These are phyloP conservation scores for Pogostemon cablin DNA, from an alignment of 257 asterid species.

Conservation along the genomic window DNA sequence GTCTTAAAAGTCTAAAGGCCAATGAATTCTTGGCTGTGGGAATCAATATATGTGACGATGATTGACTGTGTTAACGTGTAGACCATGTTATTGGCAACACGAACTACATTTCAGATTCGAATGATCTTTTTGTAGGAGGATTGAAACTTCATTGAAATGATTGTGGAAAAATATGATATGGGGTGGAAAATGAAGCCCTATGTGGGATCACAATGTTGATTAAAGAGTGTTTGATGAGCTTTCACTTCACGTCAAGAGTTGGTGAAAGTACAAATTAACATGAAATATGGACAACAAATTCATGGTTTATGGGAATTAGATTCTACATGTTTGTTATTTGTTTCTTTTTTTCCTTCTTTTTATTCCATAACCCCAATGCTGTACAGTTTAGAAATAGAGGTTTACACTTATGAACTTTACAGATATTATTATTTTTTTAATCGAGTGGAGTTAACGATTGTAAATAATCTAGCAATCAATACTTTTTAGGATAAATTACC, in stretches of 20 bases:
- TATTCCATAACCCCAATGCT: not conserved
- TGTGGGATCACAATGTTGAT: not conserved
- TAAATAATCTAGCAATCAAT: too few species aligned
- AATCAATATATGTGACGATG: conserved; percentile 20
- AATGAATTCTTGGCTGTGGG: conserved; percentile 30
- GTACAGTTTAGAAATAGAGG: not conserved
- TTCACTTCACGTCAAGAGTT: not conserved
- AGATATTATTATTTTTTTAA: too few species aligned
- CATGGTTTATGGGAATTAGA: not conserved
- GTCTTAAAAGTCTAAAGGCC: conserved; percentile 30
- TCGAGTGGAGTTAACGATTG: too few species aligned
- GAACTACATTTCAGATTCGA: too few species aligned
- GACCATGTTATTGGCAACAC: not conserved
- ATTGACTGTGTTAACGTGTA: conserved; percentile 18
- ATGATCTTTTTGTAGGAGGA: too few species aligned
- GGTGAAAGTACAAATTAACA: not conserved
- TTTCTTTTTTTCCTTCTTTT: conserved; percentile 1
- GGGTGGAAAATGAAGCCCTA: conserved; percentile 17
- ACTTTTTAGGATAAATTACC: too few species aligned
- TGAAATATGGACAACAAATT: not conserved
- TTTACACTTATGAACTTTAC: too few species aligned
- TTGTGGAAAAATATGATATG: not conserved
- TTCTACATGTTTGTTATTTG: not conserved
- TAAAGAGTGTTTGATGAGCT: not conserved
- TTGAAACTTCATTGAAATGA: too few species aligned